Conservation (phyloP, 805 yeast species). For the Ogataea dorogensis region DNA sequence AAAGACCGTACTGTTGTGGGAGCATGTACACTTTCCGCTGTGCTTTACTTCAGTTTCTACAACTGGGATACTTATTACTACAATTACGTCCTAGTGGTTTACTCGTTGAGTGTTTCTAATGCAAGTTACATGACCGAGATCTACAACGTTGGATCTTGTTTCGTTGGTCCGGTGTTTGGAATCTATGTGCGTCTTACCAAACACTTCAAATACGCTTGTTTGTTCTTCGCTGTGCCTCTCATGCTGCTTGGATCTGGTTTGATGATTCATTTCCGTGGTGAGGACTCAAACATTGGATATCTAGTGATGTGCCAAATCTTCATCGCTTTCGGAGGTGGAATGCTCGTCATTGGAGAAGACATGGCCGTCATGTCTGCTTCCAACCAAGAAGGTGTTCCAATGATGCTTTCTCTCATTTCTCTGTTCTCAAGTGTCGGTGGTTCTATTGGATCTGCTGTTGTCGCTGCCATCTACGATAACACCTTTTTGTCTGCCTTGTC, state of each 20-base stretch:
- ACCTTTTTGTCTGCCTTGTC: constrained; percentile 28
- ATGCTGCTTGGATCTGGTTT: constrained; percentile 26
- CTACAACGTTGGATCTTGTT: constrained; percentile 27
- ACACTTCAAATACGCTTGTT: constrained; percentile 24
- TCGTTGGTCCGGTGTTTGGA: constrained; percentile 26
- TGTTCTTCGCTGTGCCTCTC: constrained; percentile 25
- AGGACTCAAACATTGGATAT: constrained; percentile 21
- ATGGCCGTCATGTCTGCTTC: constrained; percentile 40
- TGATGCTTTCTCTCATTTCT: constrained; percentile 36
- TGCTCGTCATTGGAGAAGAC: constrained; percentile 30
- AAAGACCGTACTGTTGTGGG: constrained; percentile 29
- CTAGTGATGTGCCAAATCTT: constrained; percentile 34
- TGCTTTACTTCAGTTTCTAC: constrained; percentile 23
- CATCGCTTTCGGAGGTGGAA: constrained; percentile 42
- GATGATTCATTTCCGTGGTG: constrained; percentile 28
- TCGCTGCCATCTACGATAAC: constrained; percentile 39
- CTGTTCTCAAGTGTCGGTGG: constrained; percentile 38
- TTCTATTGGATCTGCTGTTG: constrained; percentile 40
- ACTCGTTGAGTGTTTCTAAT: constrained; percentile 18
- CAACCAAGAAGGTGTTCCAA: constrained; percentile 42
- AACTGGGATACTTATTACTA: constrained; percentile 27
- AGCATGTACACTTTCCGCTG: constrained; percentile 22
- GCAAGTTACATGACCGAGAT: constrained; percentile 29
- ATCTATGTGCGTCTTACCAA: constrained; percentile 20
- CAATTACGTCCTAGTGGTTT: constrained; percentile 23